Base-by-base conservation (phyloP, 2,329 filamentous ascomycete species). In the Fusarium globosum region DNA sequence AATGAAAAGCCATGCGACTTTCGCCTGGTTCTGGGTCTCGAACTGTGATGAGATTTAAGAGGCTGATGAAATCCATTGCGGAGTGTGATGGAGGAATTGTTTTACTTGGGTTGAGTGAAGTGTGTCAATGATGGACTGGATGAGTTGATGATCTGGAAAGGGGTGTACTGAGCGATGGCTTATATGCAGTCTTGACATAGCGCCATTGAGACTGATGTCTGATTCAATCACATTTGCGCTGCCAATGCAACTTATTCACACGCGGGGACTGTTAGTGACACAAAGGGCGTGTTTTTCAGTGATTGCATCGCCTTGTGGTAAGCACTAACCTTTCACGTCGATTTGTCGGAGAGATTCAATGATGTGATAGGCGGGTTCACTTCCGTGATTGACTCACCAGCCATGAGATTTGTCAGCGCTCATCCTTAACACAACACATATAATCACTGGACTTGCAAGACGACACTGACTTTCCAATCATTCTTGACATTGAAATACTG, bases 91-190 rank as follows among this genome's bases (percentile, higher is more conserved):
- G 14, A 16, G 14, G 13, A n/a, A 23, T 4, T 52, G 16, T 4
- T 11, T 8, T 9, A n/a, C 23, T 36, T 26, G 7, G 7, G 48
- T 4, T 23, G 7, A 10, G 7, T 14, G 7, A 5, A 13, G 11
- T 23, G 13, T 11, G 9, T 15, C 15, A 9, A 9, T 15, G n/a
- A 35, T 15, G 1, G 3, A 26, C 16, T 36, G 11, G 2, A 20
- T 26, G n/a, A 18, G 6, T 26, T 36, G 2, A 6, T 35, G n/a
- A 35, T 36, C 8, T 36, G 33, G 9, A 12, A 7, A 4, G 18
- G 2, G 20, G 4, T 1, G 9, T 0, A 21, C 9, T 52, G 18
- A 26, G 7, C 11, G 7, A 7, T 18, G 28, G 18, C 12, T 15
- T 21, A 15, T 38, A 38, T 52, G 21, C n/a, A 7, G 16, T 8